Evolutionary conservation across 225 moss, liverwort and hornwort genomes (phyloP).

Genomic region (Rhytidiadelphus loreus): DNA sequence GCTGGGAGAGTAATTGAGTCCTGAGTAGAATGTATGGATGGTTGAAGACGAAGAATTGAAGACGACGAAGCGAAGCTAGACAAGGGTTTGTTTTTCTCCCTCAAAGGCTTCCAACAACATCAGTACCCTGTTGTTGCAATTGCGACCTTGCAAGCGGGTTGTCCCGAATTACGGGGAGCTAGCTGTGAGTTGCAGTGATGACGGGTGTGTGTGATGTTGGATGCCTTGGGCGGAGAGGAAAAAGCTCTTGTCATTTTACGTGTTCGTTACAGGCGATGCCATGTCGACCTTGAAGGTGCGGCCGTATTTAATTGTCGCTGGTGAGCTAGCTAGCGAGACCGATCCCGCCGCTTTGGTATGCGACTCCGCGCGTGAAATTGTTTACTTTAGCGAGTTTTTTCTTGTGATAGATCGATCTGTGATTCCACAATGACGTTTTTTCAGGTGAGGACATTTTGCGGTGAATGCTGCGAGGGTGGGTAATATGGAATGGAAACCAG

Average conservation of each 20-base stretch:
- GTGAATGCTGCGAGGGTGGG: background rate
- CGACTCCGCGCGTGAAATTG: background rate
- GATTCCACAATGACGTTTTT: background rate
- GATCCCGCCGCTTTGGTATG: background rate
- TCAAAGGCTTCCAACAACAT: conserved; percentile 29
- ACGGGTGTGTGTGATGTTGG: conserved; percentile 1
- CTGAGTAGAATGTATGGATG: background rate
- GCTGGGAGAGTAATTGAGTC: background rate
- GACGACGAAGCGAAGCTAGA: background rate
- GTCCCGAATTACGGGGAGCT: background rate
- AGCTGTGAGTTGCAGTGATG: background rate
- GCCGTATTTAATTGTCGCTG: background rate
- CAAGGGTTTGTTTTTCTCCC: conserved; percentile 22
- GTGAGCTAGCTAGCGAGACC: background rate
- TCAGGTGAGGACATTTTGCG: background rate
- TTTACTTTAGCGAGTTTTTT: background rate
- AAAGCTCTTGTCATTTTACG: background rate
- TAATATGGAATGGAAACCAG: background rate
- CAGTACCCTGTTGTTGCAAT: background rate
- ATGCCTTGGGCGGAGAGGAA: conserved; percentile 26
- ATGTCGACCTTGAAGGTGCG: background rate
- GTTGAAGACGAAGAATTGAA: background rate
- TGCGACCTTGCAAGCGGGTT: background rate
- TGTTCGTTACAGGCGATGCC: background rate
- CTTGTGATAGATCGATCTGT: background rate